A percentile compares a stretch with the other conserved stretches of the same genome.
Evolutionary conservation across 345 rosid genomes (phyloP).

Genomic region (Brassica cretica): DNA sequence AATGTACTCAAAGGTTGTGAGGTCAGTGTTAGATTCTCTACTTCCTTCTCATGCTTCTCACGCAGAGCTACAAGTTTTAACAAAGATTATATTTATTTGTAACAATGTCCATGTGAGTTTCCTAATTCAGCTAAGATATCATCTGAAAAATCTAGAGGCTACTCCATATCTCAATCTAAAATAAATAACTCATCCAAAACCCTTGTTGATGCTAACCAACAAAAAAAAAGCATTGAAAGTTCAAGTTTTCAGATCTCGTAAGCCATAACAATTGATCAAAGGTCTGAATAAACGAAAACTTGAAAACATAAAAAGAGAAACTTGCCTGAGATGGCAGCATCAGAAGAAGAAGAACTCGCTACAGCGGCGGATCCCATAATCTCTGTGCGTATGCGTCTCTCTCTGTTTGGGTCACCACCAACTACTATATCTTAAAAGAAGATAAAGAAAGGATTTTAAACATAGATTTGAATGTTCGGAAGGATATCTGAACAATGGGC

Average conservation of each 20-base stretch:
- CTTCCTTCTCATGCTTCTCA: constrained; percentile 64
- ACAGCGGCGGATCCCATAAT: constrained; percentile 34
- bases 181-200: too few relatives aligned
- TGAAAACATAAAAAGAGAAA: constrained; percentile 10
- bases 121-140: not conserved
- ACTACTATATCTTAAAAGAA: constrained; percentile 14
- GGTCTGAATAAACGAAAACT: too few relatives aligned
- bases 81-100: not conserved
- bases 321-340: constrained; percentile 38
- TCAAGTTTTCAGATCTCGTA: too few relatives aligned
- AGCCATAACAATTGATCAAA: too few relatives aligned
- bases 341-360: constrained; percentile 35
- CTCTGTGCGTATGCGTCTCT: not conserved
- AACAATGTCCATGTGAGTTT: not conserved
- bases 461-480: constrained; percentile 26
- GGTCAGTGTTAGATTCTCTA: constrained; percentile 67
- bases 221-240: too few relatives aligned
- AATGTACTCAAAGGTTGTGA: constrained; percentile 74
- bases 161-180: not conserved
- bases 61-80: constrained; percentile 47
- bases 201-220: too few relatives aligned
- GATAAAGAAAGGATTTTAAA: constrained; percentile 22
- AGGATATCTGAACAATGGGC: constrained; percentile 28
- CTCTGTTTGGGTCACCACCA: constrained; percentile 10
- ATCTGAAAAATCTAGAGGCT: constrained; percentile 13